Base-by-base conservation (phyloP, 169 alveolate genomes). In the Amoebophrya sp. region DNA sequence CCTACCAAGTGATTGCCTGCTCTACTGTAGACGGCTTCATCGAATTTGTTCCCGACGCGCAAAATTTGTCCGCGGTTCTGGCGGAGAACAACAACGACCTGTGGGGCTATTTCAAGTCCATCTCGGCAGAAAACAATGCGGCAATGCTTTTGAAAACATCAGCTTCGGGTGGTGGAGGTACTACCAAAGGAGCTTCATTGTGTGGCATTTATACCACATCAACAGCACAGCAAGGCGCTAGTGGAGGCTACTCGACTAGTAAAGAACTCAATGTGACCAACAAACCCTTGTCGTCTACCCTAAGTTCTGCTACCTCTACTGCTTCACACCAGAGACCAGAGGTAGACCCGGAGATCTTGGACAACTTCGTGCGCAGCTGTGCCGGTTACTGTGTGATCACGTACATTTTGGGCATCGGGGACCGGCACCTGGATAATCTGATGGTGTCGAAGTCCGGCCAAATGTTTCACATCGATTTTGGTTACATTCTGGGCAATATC, bases 361-460 rank as follows among this genome's bases (percentile, higher is more conserved):
- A 96, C 66, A 98, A 95, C 77, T 97, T 98, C 94, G 96, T 98
- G 38, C 95, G 97, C 54, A 97, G 99, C 88, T 97, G 99, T 92
- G 99, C 99, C 0, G 99, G 99, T 25, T 98, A 98, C 95, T 97
- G 99, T 94, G 99, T 98, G 25, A 96, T 98, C 39, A 98, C 99
- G 0, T 98, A 98, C 94, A 94, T 99, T 39, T 95, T 99, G 92
- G 99, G 99, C 38, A 97, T 99, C 0, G 99, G 99, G 18, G 99
- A 99, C 95, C 95, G 99, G 38, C 99, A 99, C 95, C 94, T 98
- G 90, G 99, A 99, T 95, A 99, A 99, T 94, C 92, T 99, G 90
- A 96, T 99, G 95, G 95, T 90, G 95, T 95, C 93, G 99, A 92
- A 89, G 77, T 94, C 92, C 29, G 94, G 99, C 0, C 96, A 97